A percentile compares a stretch with the other conserved stretches of the same genome.
Conservation (phyloP, 768 basidiomycete species). For the Kwoniella dejecticola region DNA sequence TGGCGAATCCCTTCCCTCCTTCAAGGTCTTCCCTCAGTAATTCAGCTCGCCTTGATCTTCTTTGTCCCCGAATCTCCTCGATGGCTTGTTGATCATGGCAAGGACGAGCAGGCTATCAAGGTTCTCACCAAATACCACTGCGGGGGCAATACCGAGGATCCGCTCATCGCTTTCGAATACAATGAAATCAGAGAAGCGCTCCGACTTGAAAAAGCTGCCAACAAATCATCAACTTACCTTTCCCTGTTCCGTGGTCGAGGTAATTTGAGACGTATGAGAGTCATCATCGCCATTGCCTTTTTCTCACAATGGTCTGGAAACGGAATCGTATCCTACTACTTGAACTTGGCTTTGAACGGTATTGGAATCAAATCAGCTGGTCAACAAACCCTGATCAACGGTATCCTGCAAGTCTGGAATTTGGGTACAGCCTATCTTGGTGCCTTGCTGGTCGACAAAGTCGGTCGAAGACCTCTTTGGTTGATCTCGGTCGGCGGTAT, state of each 20-base stretch:
- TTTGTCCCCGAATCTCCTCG: slow-evolving; percentile 72
- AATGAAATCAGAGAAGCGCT: slow-evolving; percentile 60
- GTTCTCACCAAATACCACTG: slow-evolving; percentile 43
- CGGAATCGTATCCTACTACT: slow-evolving; percentile 52
- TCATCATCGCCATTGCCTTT: slow-evolving; percentile 42
- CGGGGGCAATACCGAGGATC: slow-evolving; percentile 40
- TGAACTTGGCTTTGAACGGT: slow-evolving; percentile 40
- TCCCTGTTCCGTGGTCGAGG: slow-evolving; percentile 29
- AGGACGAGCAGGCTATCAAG: slow-evolving; percentile 56
- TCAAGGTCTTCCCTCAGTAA: slow-evolving; percentile 43
- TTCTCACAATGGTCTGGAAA: slow-evolving; percentile 53
- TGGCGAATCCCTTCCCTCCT: slow-evolving; percentile 64
- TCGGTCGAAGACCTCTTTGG: slow-evolving; percentile 45
- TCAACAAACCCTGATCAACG: slow-evolving; percentile 35
- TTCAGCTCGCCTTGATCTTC: slow-evolving; percentile 44
- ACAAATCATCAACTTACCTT: slow-evolving; percentile 30
- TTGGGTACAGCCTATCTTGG: slow-evolving; percentile 23
- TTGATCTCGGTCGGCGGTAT: slow-evolving; percentile 45
- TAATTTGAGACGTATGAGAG: slow-evolving; percentile 34
- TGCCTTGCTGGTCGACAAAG: slow-evolving; percentile 44
- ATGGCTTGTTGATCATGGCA: slow-evolving; percentile 51
- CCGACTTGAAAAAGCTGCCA: slow-evolving; percentile 34
- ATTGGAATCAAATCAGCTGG: slow-evolving; percentile 44
- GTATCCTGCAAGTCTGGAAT: slow-evolving; percentile 42
- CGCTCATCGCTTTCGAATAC: slow-evolving; percentile 44